Percentiles rank a stretch among this genome's conserved stretches.
phyloP scores from a whole-genome alignment of 2,329 filamentous ascomycete species.

The Dactylellina sp. region DNA sequence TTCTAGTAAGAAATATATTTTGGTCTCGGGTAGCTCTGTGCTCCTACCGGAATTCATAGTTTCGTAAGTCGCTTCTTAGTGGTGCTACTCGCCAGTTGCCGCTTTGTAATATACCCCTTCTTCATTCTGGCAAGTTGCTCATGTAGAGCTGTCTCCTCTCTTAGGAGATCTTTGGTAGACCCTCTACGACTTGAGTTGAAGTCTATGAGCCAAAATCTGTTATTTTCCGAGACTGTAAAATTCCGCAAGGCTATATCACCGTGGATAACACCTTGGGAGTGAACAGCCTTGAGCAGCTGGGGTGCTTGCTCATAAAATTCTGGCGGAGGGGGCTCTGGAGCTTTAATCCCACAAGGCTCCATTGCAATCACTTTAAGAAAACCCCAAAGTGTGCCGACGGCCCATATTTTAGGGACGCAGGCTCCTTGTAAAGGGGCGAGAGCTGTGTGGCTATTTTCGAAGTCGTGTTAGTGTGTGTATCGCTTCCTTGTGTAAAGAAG shows the following conservation, averaged over 20 bases:
- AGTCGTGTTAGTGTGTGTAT: background rate
- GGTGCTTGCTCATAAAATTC: conserved; percentile 41
- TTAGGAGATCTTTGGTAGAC: background rate
- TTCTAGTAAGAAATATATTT: too few species aligned
- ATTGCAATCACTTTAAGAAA: conserved; percentile 37
- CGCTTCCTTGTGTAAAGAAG: too few species aligned
- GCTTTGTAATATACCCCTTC: conserved; percentile 13
- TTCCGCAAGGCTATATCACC: conserved; percentile 39
- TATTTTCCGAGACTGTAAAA: conserved; percentile 30
- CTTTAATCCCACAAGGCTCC: conserved; percentile 21
- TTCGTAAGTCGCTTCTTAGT: conserved; percentile 4
- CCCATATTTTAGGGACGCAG: conserved; percentile 26
- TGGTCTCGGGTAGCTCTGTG: too few species aligned
- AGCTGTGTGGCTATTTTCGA: conserved; percentile 15
- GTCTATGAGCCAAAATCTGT: conserved; percentile 35
- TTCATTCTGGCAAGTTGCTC: conserved; percentile 23
- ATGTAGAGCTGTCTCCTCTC: conserved; percentile 6
- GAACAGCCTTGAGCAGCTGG: conserved; percentile 16
- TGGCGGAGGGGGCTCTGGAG: conserved; percentile 26
- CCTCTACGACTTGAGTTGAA: conserved; percentile 34
- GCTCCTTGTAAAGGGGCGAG: conserved; percentile 28
- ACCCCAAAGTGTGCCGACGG: conserved; percentile 35
- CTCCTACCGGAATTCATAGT: background rate
- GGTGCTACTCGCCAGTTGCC: background rate
- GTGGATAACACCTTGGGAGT: conserved; percentile 13